phyloP scores from a whole-genome alignment of 2,329 filamentous ascomycete genomes.

The Neofusicoccum laricinum region DNA sequence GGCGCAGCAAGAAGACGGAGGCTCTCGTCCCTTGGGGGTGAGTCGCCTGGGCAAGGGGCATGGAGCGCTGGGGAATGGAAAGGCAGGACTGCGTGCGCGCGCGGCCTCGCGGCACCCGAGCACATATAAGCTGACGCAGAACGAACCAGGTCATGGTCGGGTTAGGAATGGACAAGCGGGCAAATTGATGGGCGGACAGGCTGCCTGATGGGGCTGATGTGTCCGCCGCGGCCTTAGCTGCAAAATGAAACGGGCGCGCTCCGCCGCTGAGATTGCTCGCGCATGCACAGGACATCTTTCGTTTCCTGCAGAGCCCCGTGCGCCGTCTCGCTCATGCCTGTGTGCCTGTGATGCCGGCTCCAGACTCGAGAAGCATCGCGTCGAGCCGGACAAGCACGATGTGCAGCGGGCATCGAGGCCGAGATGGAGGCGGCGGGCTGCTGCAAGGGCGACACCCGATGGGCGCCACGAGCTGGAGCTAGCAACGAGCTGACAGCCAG shows the following conservation, averaged over 20 bases:
- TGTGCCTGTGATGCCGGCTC: too few species aligned
- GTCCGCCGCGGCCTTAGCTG: background rate
- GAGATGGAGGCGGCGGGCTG: too few species aligned
- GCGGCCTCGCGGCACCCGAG: background rate
- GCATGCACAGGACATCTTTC: background rate
- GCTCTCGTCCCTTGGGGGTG: too few species aligned
- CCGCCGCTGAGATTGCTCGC: background rate
- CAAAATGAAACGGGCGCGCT: background rate
- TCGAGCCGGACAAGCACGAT: background rate
- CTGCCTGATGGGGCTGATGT: conserved; percentile 9
- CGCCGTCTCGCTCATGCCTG: background rate
- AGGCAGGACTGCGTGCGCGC: background rate
- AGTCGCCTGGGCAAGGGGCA: background rate
- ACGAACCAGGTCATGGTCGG: background rate
- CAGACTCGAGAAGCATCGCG: too few species aligned
- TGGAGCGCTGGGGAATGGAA: background rate
- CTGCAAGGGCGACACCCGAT: background rate
- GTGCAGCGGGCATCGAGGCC: background rate
- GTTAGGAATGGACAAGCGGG: background rate
- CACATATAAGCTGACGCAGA: conserved; percentile 12
- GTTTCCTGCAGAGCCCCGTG: background rate
- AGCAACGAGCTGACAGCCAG: too few species aligned
- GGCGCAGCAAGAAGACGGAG: too few species aligned
- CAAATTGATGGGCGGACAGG: conserved; percentile 5
- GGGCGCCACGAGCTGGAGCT: conserved; percentile 2